Percentiles rank a stretch among this genome's conserved stretches.
phyloP scores from a whole-genome alignment of 169 alveolate species.

The Besnoitia besnoiti region DNA sequence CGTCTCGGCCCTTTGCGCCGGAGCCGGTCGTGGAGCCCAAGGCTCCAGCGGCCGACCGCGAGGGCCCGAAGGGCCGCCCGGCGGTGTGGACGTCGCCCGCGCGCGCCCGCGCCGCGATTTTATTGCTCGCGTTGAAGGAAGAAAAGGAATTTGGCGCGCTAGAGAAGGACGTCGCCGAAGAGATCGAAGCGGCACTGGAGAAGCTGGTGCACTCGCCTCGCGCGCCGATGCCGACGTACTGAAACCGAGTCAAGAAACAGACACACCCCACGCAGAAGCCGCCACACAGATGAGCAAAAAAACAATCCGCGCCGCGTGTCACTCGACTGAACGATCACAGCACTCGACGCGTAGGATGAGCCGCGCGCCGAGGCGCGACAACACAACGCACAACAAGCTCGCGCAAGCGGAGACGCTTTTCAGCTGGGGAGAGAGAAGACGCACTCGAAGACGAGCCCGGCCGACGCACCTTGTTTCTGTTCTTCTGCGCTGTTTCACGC shows the following conservation, averaged over 20 bases:
- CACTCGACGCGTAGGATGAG: too few relatives aligned
- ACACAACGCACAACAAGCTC: too few relatives aligned
- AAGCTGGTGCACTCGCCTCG: not conserved
- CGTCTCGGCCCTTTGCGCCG: not conserved
- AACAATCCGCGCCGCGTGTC: too few relatives aligned
- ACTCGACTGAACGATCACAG: too few relatives aligned
- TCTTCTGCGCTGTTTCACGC: constrained; percentile 52
- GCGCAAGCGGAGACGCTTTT: too few relatives aligned
- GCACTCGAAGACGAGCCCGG: not conserved
- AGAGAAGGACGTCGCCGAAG: too few relatives aligned
- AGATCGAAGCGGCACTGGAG: not conserved
- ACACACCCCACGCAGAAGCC: too few relatives aligned
- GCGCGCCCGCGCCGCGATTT: not conserved
- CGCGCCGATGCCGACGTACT: not conserved
- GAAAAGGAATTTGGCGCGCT: too few relatives aligned
- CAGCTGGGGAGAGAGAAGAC: too few relatives aligned
- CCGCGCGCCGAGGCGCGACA: too few relatives aligned
- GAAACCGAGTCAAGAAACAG: not conserved
- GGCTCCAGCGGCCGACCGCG: not conserved
- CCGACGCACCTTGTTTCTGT: constrained; percentile 30
- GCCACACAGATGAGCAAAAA: too few relatives aligned
- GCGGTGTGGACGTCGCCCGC: constrained; percentile 2
- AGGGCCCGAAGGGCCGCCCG: not conserved
- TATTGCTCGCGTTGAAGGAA: not conserved
- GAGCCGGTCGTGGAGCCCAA: not conserved